Conservation (phyloP, 2,329 filamentous ascomycete species). For the Sarocladium brachiariae region DNA sequence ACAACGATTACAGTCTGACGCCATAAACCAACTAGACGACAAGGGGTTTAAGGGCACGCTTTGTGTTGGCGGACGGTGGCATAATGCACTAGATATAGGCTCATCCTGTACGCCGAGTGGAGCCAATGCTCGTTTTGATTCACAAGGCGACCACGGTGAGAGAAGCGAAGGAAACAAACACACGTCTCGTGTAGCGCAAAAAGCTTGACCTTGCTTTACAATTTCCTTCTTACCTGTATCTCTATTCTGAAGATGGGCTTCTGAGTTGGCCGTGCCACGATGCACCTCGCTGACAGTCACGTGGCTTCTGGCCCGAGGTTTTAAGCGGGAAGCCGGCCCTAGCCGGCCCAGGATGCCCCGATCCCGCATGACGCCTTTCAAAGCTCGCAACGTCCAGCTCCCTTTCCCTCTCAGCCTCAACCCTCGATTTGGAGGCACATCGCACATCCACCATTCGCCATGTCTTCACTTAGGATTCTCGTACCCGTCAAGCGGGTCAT, state of each 20-base stretch:
- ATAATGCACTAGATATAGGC: slow-evolving; percentile 11
- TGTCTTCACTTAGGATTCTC: slow-evolving; percentile 66
- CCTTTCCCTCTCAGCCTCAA: background rate
- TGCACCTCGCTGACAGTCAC: slow-evolving; percentile 20
- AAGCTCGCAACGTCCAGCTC: background rate
- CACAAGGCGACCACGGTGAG: too few species aligned
- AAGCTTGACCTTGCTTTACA: too few species aligned
- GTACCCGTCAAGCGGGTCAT: slow-evolving; percentile 80
- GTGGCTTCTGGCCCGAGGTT: slow-evolving; percentile 33
- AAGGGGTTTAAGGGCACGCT: slow-evolving; percentile 8
- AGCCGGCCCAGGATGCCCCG: slow-evolving; percentile 29
- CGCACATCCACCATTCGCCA: slow-evolving; percentile 21
- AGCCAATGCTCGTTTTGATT: too few species aligned
- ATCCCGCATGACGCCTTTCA: slow-evolving; percentile 19
- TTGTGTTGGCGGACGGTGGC: background rate
- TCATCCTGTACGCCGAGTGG: background rate
- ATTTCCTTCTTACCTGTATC: too few species aligned
- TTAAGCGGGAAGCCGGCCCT: slow-evolving; percentile 29
- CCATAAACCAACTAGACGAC: slow-evolving; percentile 10
- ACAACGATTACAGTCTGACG: slow-evolving; percentile 10
- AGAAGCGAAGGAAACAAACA: too few species aligned
- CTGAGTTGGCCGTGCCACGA: too few species aligned
- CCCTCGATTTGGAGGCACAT: slow-evolving; percentile 4
- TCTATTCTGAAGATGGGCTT: too few species aligned
- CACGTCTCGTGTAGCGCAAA: too few species aligned